A percentile compares a stretch with the other conserved stretches of the same genome.
These are phyloP conservation scores for Dillenia turbinata DNA, from an alignment of 164 flowering plant species.

Conservation along the genomic window DNA sequence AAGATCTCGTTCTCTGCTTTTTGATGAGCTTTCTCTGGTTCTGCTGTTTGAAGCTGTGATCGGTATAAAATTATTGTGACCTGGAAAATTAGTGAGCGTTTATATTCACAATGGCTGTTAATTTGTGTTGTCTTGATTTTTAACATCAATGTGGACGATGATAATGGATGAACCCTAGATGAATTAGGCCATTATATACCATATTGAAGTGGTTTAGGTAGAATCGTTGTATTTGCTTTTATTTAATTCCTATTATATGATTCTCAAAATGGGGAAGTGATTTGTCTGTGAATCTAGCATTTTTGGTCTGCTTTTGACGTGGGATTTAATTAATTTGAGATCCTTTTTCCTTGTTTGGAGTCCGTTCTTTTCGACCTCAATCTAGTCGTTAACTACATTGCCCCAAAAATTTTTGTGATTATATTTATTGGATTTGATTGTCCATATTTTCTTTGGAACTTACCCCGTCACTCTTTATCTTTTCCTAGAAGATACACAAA, in stretches of 20 bases:
- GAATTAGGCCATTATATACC: too few relatives aligned
- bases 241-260: not conserved
- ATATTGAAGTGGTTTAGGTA: not conserved
- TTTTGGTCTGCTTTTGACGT: not conserved
- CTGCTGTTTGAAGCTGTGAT: too few relatives aligned
- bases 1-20: too few relatives aligned
- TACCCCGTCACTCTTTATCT: constrained; percentile 1
- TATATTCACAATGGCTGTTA: too few relatives aligned
- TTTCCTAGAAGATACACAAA: constrained; percentile 24
- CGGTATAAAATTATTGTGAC: too few relatives aligned
- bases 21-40: too few relatives aligned
- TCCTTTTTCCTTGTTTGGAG: not conserved
- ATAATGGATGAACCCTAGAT: too few relatives aligned
- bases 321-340: not conserved
- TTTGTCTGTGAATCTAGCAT: not conserved
- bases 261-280: not conserved
- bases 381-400: not conserved
- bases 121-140: too few relatives aligned
- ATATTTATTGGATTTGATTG: not conserved
- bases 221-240: not conserved
- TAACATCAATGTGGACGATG: not conserved
- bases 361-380: not conserved
- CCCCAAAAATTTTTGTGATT: too few relatives aligned
- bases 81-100: too few relatives aligned
- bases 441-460: not conserved